Percentiles rank a stretch among this genome's conserved stretches.
These are phyloP conservation scores for Biscogniauxia marginata DNA, from an alignment of 2,329 filamentous ascomycete genomes.

Conservation along the genomic window DNA sequence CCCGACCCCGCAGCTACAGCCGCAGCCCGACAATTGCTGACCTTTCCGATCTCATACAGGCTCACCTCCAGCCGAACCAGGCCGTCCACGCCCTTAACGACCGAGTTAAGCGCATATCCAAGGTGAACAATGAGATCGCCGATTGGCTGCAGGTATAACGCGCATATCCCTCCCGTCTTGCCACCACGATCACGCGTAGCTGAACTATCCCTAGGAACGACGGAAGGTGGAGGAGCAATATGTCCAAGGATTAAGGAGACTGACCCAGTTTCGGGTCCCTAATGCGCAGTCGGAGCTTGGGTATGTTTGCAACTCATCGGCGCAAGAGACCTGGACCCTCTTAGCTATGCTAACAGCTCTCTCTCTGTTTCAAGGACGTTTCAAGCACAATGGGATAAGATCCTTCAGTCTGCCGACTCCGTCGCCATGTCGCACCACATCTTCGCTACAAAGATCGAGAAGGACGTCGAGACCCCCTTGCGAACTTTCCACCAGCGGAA, in stretches of 20 bases:
- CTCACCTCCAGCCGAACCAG: constrained; percentile 75
- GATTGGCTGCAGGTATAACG: constrained; percentile 88
- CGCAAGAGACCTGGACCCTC: constrained; percentile 3
- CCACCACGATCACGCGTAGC: background rate
- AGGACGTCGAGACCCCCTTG: constrained; percentile 82
- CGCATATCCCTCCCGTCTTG: background rate
- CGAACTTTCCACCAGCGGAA: constrained; percentile 71
- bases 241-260: constrained; percentile 75
- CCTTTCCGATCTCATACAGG: constrained; percentile 48
- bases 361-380: constrained; percentile 76
- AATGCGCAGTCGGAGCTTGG: constrained; percentile 80
- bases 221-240: constrained; percentile 90
- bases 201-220: constrained; percentile 66
- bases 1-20: background rate
- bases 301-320: constrained; percentile 51
- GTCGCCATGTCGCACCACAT: constrained; percentile 81
- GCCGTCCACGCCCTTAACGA: constrained; percentile 82
- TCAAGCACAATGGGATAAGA: constrained; percentile 83
- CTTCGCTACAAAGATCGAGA: constrained; percentile 78
- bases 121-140: constrained; percentile 85
- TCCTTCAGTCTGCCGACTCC: constrained; percentile 75
- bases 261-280: constrained; percentile 71
- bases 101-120: constrained; percentile 81
- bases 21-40: constrained; percentile 18
- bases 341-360: constrained; percentile 13